Evolutionary conservation across 164 flowering plant species (phyloP).

Genomic region (Taxillus chinensis): DNA sequence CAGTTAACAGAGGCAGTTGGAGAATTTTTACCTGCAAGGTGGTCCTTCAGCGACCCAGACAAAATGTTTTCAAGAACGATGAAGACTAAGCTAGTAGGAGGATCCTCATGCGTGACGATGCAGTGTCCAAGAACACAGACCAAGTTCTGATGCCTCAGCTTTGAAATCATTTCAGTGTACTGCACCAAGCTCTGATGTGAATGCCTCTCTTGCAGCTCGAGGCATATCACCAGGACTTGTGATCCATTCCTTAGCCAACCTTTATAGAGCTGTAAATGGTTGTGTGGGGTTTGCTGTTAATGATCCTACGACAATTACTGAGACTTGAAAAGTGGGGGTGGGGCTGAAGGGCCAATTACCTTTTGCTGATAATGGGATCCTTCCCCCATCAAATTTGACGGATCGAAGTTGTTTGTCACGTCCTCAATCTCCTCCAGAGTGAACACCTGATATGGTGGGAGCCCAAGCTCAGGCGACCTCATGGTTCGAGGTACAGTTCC

Average conservation of each 20-base stretch:
- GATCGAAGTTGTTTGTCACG: slow-evolving; percentile 68
- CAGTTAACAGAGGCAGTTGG: too few species aligned
- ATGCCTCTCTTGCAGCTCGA: slow-evolving; percentile 47
- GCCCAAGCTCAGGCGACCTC: slow-evolving; percentile 45
- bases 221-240: slow-evolving; percentile 39
- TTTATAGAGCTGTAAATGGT: slow-evolving; percentile 48
- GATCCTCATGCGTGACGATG: slow-evolving; percentile 40
- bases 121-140: slow-evolving; percentile 89
- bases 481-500: slow-evolving; percentile 43
- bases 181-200: slow-evolving; percentile 41
- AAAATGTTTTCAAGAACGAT: slow-evolving; percentile 53
- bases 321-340: background rate
- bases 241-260: slow-evolving; percentile 70
- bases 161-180: slow-evolving; percentile 50
- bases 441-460: slow-evolving; percentile 55
- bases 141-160: slow-evolving; percentile 67
- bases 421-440: slow-evolving; percentile 78
- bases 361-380: slow-evolving; percentile 70
- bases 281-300: too few species aligned
- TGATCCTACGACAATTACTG: background rate
- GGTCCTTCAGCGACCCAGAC: slow-evolving; percentile 50
- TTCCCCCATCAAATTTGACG: slow-evolving; percentile 47
- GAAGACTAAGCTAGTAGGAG: slow-evolving; percentile 40
- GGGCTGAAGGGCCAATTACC: background rate
- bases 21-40: slow-evolving; percentile 44